Evolutionary conservation across 257 asterid genomes (phyloP).

Genomic region (Solanum sparsipilum): DNA sequence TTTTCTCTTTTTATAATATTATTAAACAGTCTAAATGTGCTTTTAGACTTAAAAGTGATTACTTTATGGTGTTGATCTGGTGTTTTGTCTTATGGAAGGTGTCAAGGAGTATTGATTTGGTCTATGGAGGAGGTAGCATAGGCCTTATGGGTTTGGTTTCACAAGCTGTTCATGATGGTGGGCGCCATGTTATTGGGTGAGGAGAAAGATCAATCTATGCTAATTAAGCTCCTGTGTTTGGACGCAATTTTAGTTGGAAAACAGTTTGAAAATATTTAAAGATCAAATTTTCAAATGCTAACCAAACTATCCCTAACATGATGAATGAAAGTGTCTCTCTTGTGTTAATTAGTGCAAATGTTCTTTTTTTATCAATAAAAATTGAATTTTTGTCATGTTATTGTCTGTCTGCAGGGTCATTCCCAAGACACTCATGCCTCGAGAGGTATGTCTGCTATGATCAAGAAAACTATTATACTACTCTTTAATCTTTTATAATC

Average conservation of each 20-base stretch:
- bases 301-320: background rate
- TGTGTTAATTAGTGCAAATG: background rate
- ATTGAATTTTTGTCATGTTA: conserved; percentile 46
- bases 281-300: background rate
- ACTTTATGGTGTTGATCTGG: background rate
- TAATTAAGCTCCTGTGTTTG: background rate
- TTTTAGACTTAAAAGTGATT: background rate
- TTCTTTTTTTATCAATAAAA: conserved; percentile 7
- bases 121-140: conserved; percentile 97
- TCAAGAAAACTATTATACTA: conserved; percentile 11
- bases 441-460: conserved; percentile 69
- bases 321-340: background rate
- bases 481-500: background rate
- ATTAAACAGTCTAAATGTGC: background rate
- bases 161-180: conserved; percentile 93
- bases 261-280: background rate
- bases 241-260: background rate
- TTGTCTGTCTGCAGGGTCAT: conserved; percentile 78
- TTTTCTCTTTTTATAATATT: background rate
- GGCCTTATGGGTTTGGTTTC: conserved; percentile 94
- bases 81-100: conserved; percentile 36
- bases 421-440: conserved; percentile 99
- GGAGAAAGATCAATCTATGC: conserved; percentile 9
- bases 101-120: conserved; percentile 82
- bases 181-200: conserved; percentile 90